Percentiles rank a stretch among this genome's conserved stretches.
Evolutionary conservation across 306 rosid genomes (phyloP).

Genomic region (Glycine latifolia): DNA sequence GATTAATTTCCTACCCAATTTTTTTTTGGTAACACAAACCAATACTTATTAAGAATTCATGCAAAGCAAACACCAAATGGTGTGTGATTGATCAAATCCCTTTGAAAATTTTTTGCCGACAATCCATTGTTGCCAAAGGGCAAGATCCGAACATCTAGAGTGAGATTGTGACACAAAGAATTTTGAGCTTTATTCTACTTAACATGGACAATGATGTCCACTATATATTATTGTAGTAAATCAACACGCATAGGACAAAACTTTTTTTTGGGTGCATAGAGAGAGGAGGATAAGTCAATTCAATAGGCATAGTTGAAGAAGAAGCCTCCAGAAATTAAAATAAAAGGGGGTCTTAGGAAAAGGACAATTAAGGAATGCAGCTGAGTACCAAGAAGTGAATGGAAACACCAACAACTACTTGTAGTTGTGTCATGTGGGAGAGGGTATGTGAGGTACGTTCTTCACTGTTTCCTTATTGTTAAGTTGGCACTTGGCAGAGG

Average conservation of each 20-base stretch:
- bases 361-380: conserved; percentile 49
- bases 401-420: conserved; percentile 59
- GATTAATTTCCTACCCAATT: no score
- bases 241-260: conserved; percentile 50
- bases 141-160: conserved; percentile 61
- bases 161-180: conserved; percentile 48
- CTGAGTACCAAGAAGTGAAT: conserved; percentile 67
- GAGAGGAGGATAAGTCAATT: conserved; percentile 50
- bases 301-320: conserved; percentile 47
- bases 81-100: conserved; percentile 21
- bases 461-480: conserved; percentile 40
- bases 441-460: conserved; percentile 22
- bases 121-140: conserved; percentile 45
- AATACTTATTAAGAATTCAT: background rate
- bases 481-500: conserved; percentile 37
- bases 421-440: no score
- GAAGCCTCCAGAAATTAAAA: conserved; percentile 43
- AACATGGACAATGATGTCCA: conserved; percentile 54
- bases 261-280: conserved; percentile 9
- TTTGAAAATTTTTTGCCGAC: conserved; percentile 51
- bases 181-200: conserved; percentile 57
- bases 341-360: conserved; percentile 21
- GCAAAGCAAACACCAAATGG: conserved; percentile 32
- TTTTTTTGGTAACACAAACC: background rate
- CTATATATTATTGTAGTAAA: conserved; percentile 34